These are phyloP conservation scores for Aureobasidium lini DNA, from an alignment of 2,329 filamentous ascomycete genomes.

Conservation along the genomic window DNA sequence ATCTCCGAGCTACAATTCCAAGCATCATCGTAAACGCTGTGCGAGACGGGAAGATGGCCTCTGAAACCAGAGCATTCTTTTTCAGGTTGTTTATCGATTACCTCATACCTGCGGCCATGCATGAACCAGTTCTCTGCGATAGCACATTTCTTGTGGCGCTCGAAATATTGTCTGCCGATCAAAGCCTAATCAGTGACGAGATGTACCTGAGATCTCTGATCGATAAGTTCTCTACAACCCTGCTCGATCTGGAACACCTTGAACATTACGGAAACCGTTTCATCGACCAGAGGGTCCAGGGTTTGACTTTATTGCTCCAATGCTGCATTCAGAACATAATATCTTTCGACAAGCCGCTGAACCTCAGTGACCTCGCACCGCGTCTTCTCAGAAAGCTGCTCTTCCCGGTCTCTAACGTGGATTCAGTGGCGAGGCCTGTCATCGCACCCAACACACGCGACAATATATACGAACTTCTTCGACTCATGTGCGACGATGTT, in stretches of 20 bases:
- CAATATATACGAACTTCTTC: slow-evolving; percentile 31
- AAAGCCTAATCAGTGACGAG: background rate
- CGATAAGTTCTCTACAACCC: background rate
- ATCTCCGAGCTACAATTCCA: background rate
- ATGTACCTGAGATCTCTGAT: background rate
- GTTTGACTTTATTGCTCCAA: slow-evolving; percentile 33
- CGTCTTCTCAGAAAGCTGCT: slow-evolving; percentile 22
- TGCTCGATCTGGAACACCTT: background rate
- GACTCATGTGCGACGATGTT: slow-evolving; percentile 26
- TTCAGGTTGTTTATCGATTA: slow-evolving; percentile 20
- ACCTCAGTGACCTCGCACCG: slow-evolving; percentile 19
- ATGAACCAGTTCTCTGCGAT: background rate
- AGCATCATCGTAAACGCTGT: background rate
- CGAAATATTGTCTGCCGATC: background rate
- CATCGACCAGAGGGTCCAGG: slow-evolving; percentile 15
- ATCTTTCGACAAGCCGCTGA: slow-evolving; percentile 25
- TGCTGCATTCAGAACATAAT: slow-evolving; percentile 25
- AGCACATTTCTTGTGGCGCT: background rate
- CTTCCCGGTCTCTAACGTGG: slow-evolving; percentile 15
- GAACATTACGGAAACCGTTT: background rate
- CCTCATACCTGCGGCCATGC: slow-evolving; percentile 19
- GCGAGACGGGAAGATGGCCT: background rate
- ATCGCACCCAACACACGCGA: slow-evolving; percentile 30
- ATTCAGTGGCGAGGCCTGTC: background rate
- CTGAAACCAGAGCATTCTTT: slow-evolving; percentile 16